A percentile compares a stretch with the other conserved stretches of the same genome.
Conservation (phyloP, 1,284 basidiomycete species). For the Boletus hoseneyae region DNA sequence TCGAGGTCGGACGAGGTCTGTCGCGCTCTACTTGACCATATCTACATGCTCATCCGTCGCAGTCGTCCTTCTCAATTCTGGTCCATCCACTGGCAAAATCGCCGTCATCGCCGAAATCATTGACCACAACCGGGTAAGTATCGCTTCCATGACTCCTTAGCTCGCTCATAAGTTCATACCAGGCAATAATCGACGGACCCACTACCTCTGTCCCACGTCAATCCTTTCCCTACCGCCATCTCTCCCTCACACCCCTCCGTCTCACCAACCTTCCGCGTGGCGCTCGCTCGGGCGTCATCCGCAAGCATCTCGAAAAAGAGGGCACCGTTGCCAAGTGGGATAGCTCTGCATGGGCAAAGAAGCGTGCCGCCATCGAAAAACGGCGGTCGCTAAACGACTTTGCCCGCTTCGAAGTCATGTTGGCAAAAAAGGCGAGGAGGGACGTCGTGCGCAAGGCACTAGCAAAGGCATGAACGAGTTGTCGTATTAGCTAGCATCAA, state of each 20-base stretch:
- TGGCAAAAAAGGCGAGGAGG: slow-evolving; percentile 73
- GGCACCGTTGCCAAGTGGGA: slow-evolving; percentile 79
- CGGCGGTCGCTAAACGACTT: slow-evolving; percentile 88
- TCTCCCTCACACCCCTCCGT: slow-evolving; percentile 87
- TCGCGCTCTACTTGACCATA: background rate
- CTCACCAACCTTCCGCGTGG: slow-evolving; percentile 86
- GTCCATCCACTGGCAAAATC: slow-evolving; percentile 84
- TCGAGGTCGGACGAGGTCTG: slow-evolving; percentile 93
- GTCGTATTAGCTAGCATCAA: background rate
- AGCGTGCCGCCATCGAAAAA: slow-evolving; percentile 74
- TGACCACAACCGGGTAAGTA: slow-evolving; percentile 91
- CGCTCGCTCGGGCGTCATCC: slow-evolving; percentile 79
- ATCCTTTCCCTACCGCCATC: slow-evolving; percentile 87
- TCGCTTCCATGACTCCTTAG: background rate
- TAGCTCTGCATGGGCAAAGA: slow-evolving; percentile 87
- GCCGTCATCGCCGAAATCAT: slow-evolving; percentile 97
- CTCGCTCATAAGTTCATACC: background rate
- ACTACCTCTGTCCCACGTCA: slow-evolving; percentile 90
- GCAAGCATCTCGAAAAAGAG: slow-evolving; percentile 87
- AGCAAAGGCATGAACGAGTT: slow-evolving; percentile 34
- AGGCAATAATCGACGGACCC: slow-evolving; percentile 97
- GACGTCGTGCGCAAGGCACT: slow-evolving; percentile 68
- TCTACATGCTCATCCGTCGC: background rate
- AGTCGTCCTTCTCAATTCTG: slow-evolving; percentile 95
- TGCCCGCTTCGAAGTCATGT: slow-evolving; percentile 77